Base-by-base conservation (phyloP, 768 basidiomycete genomes). In the Termitomyces sp. region DNA sequence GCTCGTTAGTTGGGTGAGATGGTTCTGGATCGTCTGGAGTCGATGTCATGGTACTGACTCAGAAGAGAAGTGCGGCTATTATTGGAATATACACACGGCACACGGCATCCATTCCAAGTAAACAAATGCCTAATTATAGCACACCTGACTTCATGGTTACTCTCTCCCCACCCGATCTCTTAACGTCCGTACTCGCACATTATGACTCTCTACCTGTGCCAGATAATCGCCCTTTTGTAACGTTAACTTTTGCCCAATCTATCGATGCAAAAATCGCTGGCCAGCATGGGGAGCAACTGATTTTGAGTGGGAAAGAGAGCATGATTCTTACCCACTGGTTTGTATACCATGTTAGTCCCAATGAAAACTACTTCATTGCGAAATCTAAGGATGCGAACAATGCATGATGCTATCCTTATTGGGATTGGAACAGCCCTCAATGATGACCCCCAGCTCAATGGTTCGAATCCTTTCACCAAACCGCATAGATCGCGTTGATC, bases 281-380 rank as follows among this genome's bases (percentile, higher is more conserved):
- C 2, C 72, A 72, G 5, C 76, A 78, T 8, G 87, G 93, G 12
- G 76, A 74, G 55, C 94, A 95, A 74, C 82, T 99, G 36, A 80
- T 82, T 32, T 76, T 99, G 39, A 95, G 93, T 63, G 92, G 96
- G 7, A 73, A 77, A 46, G 91, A 97, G 65, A 93, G 90, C 71
- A 88, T 95, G 87, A 62, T 82, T 42, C 93, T 99, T 89, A 98
- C 96, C 12, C 96, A 98, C 71, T 91, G 91, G 95, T 93, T 66
- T 61, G 81, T 63, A 46, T 57, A 34, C 30, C n/a, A 24, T 26
- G 32, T 46, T 27, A 8, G n/a, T 18, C 40, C 10, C 22, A 33
- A 24, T 33, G 6, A 42, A 34, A 26, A 55, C 54, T 42, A 10
- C 24, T 50, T 42, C n/a, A 49, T 18, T 32, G 30, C 20, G 10